phyloP scores from a whole-genome alignment of 2,329 filamentous ascomycete species.

The Fusarium xyrophilum region DNA sequence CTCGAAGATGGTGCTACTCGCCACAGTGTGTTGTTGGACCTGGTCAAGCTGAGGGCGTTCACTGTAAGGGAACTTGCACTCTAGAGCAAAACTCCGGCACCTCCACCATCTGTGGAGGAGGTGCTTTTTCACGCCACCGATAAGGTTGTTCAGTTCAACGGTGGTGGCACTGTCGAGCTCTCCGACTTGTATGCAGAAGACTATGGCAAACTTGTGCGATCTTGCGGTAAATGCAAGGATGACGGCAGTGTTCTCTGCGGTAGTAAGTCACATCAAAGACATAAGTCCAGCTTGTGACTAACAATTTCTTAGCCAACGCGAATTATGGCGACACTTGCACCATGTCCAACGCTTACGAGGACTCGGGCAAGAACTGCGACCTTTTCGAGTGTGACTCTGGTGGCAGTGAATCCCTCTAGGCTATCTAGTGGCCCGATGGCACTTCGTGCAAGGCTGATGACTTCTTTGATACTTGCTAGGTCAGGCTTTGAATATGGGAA shows the following conservation, averaged over 20 bases:
- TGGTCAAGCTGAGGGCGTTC: background rate
- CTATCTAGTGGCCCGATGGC: slow-evolving; percentile 29
- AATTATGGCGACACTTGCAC: slow-evolving; percentile 39
- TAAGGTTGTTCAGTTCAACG: background rate
- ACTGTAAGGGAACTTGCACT: no score
- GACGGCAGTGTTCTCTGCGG: slow-evolving; percentile 35
- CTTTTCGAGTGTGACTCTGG: slow-evolving; percentile 29
- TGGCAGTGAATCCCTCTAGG: slow-evolving; percentile 31
- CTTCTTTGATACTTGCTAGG: slow-evolving; percentile 28
- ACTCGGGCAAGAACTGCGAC: slow-evolving; percentile 33
- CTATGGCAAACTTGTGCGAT: slow-evolving; percentile 58
- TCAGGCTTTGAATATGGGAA: background rate
- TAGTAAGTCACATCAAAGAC: slow-evolving; percentile 6
- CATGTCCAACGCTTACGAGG: slow-evolving; percentile 34
- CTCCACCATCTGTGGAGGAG: no score
- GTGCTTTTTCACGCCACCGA: background rate
- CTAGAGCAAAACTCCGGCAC: no score
- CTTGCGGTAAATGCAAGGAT: slow-evolving; percentile 49
- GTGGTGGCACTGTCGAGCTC: slow-evolving; percentile 26
- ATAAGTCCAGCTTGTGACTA: background rate
- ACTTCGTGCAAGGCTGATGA: no score
- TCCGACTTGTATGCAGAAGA: slow-evolving; percentile 41
- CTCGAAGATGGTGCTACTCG: slow-evolving; percentile 59
- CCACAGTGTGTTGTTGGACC: slow-evolving; percentile 60
- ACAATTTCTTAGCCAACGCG: slow-evolving; percentile 23